phyloP scores from a whole-genome alignment of 2,329 filamentous ascomycete species.

The Penicillium rolfsii region DNA sequence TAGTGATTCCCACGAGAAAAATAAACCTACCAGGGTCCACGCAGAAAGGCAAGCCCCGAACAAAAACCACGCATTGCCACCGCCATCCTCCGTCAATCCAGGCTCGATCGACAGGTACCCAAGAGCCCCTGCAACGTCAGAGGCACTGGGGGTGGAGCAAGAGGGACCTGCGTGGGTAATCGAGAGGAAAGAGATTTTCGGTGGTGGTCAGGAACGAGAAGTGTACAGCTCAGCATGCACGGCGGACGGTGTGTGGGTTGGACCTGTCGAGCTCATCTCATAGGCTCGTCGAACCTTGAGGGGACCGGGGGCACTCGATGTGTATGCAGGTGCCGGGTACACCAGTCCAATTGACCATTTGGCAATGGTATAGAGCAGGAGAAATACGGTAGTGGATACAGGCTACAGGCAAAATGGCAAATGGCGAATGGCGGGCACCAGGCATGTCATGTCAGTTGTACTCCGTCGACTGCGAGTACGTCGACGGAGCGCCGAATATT shows the following conservation, averaged over 20 bases:
- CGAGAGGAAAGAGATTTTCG: slow-evolving; percentile 6
- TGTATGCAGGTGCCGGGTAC: slow-evolving; percentile 4
- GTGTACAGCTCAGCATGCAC: neutral
- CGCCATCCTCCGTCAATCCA: slow-evolving; percentile 9
- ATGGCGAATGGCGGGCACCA: neutral
- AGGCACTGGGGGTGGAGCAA: slow-evolving; percentile 12
- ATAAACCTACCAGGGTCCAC: neutral
- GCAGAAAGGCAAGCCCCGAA: neutral
- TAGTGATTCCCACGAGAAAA: neutral
- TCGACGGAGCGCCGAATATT: neutral
- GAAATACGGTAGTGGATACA: neutral
- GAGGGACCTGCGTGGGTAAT: neutral
- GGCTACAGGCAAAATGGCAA: slow-evolving; percentile 2
- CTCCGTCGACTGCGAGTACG: too few species aligned
- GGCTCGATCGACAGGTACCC: slow-evolving; percentile 29
- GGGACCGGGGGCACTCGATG: neutral
- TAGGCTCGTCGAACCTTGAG: slow-evolving; percentile 3
- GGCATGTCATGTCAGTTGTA: neutral
- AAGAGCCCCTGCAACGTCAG: slow-evolving; percentile 24
- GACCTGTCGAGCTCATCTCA: slow-evolving; percentile 9
- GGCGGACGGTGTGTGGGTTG: neutral
- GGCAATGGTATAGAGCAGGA: neutral
- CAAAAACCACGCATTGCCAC: slow-evolving; percentile 18
- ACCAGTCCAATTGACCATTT: slow-evolving; percentile 1
- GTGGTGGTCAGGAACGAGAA: slow-evolving; percentile 8